Evolutionary conservation across 352 stramenopile genomes (phyloP).

Genomic region (Phytophthora syringae): DNA sequence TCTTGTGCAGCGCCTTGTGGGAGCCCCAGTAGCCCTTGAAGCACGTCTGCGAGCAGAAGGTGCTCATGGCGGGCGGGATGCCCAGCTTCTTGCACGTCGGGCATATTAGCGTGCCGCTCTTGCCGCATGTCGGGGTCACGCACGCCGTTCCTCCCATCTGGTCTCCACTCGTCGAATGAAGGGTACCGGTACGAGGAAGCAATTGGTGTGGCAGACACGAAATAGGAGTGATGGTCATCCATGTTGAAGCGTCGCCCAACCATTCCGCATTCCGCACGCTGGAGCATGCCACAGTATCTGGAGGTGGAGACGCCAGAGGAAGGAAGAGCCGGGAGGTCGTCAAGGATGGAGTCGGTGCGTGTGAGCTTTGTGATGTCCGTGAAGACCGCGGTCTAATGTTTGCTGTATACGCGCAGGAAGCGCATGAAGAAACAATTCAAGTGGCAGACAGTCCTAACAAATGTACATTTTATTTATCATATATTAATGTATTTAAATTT

Average conservation of each 20-base stretch:
- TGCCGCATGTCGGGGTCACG: conserved; percentile 78
- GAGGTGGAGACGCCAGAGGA: conserved; percentile 32
- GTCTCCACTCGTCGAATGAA: conserved; percentile 24
- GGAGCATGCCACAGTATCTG: conserved; percentile 38
- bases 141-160: conserved; percentile 47
- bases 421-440: conserved; percentile 21
- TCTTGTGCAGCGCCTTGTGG: conserved; percentile 97
- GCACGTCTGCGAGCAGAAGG: conserved; percentile 95
- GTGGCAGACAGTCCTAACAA: conserved; percentile 27
- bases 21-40: conserved; percentile 96
- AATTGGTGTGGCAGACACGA: conserved; percentile 17
- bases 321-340: background rate
- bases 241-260: conserved; percentile 22
- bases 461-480: conserved; percentile 9
- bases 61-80: conserved; percentile 84
- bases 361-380: background rate
- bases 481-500: background rate
- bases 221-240: conserved; percentile 20
- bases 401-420: background rate
- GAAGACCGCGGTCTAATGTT: background rate
- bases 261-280: background rate
- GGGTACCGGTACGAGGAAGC: background rate
- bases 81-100: conserved; percentile 93
- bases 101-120: conserved; percentile 88
- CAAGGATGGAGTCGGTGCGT: conserved; percentile 4